These are phyloP conservation scores for Tricholoma matsutake DNA, from an alignment of 768 basidiomycete genomes.

Conservation along the genomic window DNA sequence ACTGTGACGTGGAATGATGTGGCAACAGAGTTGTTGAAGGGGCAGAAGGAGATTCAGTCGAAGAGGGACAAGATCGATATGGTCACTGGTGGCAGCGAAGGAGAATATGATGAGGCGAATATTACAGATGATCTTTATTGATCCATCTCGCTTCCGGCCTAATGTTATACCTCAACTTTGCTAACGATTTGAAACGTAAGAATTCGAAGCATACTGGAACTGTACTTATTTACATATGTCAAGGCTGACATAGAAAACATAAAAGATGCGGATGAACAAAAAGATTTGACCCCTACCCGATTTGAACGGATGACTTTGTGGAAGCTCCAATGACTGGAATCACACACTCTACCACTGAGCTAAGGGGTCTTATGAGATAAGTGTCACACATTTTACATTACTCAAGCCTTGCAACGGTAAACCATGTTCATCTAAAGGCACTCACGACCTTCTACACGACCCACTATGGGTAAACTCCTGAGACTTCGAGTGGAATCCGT, in stretches of 20 bases:
- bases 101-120: neutral
- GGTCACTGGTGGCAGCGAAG: neutral
- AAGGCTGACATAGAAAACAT: too few relatives aligned
- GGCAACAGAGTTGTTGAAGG: neutral
- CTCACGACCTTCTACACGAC: too few relatives aligned
- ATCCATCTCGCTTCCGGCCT: too few relatives aligned
- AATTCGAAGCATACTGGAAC: too few relatives aligned
- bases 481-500: too few relatives aligned
- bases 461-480: too few relatives aligned
- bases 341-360: constrained; percentile 3
- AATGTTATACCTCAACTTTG: too few relatives aligned
- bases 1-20: neutral
- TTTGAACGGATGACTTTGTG: constrained; percentile 4
- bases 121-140: neutral
- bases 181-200: too few relatives aligned
- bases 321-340: neutral
- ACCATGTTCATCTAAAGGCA: too few relatives aligned
- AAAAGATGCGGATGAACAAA: neutral
- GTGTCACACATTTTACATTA: too few relatives aligned
- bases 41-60: neutral
- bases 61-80: neutral
- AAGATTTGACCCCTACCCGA: neutral
- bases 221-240: too few relatives aligned
- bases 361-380: neutral
- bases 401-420: too few relatives aligned